A percentile compares a stretch with the other conserved stretches of the same genome.
Evolutionary conservation across 768 basidiomycete species (phyloP).

Genomic region (Lentinus tigrinus): DNA sequence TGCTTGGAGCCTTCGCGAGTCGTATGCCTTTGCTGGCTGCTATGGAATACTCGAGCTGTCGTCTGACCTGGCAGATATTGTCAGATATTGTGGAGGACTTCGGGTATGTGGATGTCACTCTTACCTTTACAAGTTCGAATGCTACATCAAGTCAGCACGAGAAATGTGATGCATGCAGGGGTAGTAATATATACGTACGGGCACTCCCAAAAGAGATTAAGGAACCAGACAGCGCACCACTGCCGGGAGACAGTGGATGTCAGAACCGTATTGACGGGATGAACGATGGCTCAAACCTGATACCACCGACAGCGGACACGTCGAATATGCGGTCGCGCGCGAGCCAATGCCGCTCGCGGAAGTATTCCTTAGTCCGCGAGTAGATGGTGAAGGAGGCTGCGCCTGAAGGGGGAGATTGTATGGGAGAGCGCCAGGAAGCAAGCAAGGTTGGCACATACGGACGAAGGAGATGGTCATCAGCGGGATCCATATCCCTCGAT

Average conservation of each 20-base stretch:
- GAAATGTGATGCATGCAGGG: not conserved
- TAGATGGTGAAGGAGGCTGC: slow-evolving; percentile 93
- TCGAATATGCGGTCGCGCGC: slow-evolving; percentile 59
- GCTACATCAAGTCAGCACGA: slow-evolving; percentile 39
- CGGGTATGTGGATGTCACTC: slow-evolving; percentile 4
- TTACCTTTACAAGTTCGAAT: slow-evolving; percentile 94
- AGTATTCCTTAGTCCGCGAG: slow-evolving; percentile 76
- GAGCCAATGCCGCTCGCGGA: slow-evolving; percentile 58
- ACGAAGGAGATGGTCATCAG: slow-evolving; percentile 95
- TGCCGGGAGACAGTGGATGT: slow-evolving; percentile 1
- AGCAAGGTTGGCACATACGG: slow-evolving; percentile 54
- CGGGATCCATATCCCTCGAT: slow-evolving; percentile 88
- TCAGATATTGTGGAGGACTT: not conserved
- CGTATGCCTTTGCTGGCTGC: slow-evolving; percentile 74
- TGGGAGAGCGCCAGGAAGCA: slow-evolving; percentile 5
- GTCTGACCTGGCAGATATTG: slow-evolving; percentile 58
- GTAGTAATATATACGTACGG: slow-evolving; percentile 52
- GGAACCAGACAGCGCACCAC: slow-evolving; percentile 86
- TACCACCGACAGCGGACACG: slow-evolving; percentile 73
- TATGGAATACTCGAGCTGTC: slow-evolving; percentile 91
- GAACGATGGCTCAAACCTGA: slow-evolving; percentile 36
- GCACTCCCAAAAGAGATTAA: slow-evolving; percentile 87
- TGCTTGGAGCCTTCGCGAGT: slow-evolving; percentile 76
- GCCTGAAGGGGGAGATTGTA: slow-evolving; percentile 42
- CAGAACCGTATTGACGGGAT: not conserved